phyloP scores from a whole-genome alignment of 495 filamentous ascomycete genomes.

The Bombardia bombarda region DNA sequence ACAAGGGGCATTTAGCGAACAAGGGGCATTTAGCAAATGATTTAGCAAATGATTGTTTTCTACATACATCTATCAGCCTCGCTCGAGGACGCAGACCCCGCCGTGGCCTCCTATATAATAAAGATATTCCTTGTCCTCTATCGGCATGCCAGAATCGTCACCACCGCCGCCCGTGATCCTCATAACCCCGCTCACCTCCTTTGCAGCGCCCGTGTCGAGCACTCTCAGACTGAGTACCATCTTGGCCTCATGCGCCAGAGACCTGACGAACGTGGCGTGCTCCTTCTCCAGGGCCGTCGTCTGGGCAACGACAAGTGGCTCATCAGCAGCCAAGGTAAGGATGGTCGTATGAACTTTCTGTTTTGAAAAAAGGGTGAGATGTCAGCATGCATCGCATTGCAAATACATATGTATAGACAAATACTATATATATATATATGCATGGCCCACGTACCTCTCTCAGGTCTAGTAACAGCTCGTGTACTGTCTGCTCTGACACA shows the following conservation, averaged over 20 bases:
- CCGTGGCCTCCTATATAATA: constrained; percentile 75
- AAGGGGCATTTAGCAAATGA: no score
- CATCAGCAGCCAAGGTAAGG: constrained; percentile 61
- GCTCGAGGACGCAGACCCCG: constrained; percentile 71
- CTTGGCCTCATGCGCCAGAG: constrained; percentile 64
- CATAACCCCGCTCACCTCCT: constrained; percentile 85
- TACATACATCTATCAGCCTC: constrained; percentile 40
- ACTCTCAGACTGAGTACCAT: constrained; percentile 61
- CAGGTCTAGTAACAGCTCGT: constrained; percentile 40
- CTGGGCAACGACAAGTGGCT: constrained; percentile 51
- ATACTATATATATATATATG: no score
- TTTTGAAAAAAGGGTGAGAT: constrained; percentile 4
- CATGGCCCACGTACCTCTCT: constrained; percentile 48
- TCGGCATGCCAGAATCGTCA: constrained; percentile 11
- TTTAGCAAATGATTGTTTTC: neutral
- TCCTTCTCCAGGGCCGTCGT: constrained; percentile 59
- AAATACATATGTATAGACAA: no score
- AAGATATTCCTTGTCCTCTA: constrained; percentile 63
- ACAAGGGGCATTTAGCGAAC: no score
- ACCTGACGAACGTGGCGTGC: constrained; percentile 61
- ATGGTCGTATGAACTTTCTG: constrained; percentile 53
- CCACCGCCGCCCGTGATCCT: constrained; percentile 56
- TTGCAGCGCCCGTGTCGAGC: constrained; percentile 77
- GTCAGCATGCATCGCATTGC: constrained; percentile 9
- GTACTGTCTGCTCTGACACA: neutral